These are phyloP conservation scores for Yamadazyma conglobata DNA, from an alignment of 1,139 yeast species.

Conservation along the genomic window DNA sequence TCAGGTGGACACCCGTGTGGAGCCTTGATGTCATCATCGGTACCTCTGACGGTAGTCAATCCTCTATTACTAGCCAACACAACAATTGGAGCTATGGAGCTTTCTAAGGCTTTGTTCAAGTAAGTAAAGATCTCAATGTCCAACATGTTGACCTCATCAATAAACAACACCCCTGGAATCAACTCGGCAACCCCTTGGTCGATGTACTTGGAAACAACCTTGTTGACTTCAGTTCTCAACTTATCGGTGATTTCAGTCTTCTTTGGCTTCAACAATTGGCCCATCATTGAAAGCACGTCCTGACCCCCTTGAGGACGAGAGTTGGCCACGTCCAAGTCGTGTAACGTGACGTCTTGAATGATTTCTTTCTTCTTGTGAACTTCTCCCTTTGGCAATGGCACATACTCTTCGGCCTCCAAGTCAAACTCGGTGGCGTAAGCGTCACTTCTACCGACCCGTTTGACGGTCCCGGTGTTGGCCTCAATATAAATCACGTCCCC, in stretches of 20 bases:
- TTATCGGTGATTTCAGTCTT: conserved; percentile 99
- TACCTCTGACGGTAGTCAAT: conserved; percentile 84
- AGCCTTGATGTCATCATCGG: conserved; percentile 76
- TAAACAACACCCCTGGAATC: conserved; percentile 95
- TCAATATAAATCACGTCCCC: conserved; percentile 98
- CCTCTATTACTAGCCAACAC: conserved; percentile 96
- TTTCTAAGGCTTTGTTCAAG: conserved; percentile 88
- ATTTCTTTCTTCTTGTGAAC: conserved; percentile 98
- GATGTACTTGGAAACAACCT: conserved; percentile 91
- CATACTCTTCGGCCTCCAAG: conserved; percentile 97
- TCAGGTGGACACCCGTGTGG: conserved; percentile 99
- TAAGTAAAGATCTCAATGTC: conserved; percentile 95
- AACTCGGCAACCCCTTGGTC: conserved; percentile 98
- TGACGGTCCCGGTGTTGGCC: conserved; percentile 96
- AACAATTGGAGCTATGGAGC: conserved; percentile 89
- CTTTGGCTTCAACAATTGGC: conserved; percentile 91
- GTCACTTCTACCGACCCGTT: conserved; percentile 95
- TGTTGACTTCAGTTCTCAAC: conserved; percentile 87
- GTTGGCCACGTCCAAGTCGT: conserved; percentile 93
- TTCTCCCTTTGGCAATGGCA: conserved; percentile 97
- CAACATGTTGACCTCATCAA: conserved; percentile 97
- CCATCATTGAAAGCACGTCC: conserved; percentile 98
- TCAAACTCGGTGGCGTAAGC: conserved; percentile 98
- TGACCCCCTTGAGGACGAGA: conserved; percentile 99
- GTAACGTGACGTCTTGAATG: conserved; percentile 94